These are phyloP conservation scores for Pyricularia sp. DNA, from an alignment of 2,329 filamentous ascomycete genomes.

Conservation along the genomic window DNA sequence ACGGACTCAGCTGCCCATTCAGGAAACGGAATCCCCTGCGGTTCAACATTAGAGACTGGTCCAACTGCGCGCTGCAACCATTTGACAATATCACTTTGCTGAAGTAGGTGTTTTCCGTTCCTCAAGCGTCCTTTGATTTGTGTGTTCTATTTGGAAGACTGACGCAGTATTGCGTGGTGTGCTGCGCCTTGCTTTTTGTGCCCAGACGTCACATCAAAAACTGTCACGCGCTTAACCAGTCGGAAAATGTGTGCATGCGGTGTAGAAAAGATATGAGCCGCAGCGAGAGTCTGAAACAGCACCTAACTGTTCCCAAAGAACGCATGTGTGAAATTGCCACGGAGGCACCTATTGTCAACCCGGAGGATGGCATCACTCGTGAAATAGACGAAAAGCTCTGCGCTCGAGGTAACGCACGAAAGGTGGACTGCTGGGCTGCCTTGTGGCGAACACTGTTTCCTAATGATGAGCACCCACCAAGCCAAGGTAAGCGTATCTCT, in stretches of 20 bases:
- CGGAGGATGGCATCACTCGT: conserved; percentile 6
- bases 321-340: neutral
- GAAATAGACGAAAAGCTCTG: neutral
- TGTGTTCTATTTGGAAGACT: neutral
- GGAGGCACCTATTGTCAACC: neutral
- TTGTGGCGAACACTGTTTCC: conserved; percentile 4
- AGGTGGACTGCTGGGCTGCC: neutral
- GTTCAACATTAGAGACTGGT: conserved; percentile 4
- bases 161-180: neutral
- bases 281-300: neutral
- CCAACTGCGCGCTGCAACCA: neutral
- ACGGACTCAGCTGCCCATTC: conserved; percentile 1
- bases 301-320: neutral
- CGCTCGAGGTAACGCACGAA: neutral
- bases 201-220: neutral
- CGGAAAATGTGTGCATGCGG: neutral
- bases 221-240: neutral
- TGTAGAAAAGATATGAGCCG: neutral
- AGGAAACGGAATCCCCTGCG: conserved; percentile 5
- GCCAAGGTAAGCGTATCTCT: neutral
- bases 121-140: neutral
- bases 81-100: neutral
- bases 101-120: neutral
- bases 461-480: neutral
- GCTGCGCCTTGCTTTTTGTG: neutral